These are phyloP conservation scores for Phytopythium kandeliae DNA, from an alignment of 352 stramenopile species.

Conservation along the genomic window DNA sequence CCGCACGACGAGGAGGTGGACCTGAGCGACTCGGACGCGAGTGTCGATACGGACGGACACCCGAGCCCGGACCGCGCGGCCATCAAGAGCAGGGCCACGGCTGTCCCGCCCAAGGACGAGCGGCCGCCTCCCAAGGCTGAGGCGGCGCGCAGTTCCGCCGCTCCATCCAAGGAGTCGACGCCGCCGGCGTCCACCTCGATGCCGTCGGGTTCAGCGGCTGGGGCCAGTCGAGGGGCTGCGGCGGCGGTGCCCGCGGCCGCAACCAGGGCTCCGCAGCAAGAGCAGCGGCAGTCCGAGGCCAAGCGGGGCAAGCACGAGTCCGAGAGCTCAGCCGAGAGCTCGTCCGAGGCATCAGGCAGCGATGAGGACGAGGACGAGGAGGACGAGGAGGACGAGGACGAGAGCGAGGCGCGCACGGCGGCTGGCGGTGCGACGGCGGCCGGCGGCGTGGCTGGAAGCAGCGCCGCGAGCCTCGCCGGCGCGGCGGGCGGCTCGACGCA, in stretches of 20 bases:
- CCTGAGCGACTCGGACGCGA: constrained; percentile 81
- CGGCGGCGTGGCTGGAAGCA: constrained; percentile 5
- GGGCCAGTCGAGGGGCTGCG: not conserved
- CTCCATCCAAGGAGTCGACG: constrained; percentile 1
- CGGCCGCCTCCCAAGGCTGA: constrained; percentile 1
- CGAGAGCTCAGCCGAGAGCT: constrained; percentile 69
- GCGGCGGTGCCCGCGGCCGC: constrained; percentile 11
- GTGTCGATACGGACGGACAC: constrained; percentile 75
- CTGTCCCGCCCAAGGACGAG: constrained; percentile 7
- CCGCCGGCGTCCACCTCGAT: not conserved
- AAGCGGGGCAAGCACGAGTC: constrained; percentile 50
- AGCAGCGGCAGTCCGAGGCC: constrained; percentile 34
- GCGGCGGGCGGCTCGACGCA: constrained; percentile 26
- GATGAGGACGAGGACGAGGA: constrained; percentile 68
- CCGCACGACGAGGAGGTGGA: constrained; percentile 86
- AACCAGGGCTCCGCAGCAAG: constrained; percentile 14
- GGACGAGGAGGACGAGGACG: constrained; percentile 39
- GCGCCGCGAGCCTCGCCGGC: constrained; percentile 1
- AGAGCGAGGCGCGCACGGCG: too few species aligned
- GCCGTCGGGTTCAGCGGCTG: not conserved
- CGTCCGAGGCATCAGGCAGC: constrained; percentile 57
- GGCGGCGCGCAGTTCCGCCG: constrained; percentile 1
- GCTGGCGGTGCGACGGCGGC: constrained; percentile 6
- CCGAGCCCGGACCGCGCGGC: constrained; percentile 40
- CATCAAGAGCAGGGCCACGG: constrained; percentile 24